These are phyloP conservation scores for Streptanthus diversifolius DNA, from an alignment of 345 rosid species.

Conservation along the genomic window DNA sequence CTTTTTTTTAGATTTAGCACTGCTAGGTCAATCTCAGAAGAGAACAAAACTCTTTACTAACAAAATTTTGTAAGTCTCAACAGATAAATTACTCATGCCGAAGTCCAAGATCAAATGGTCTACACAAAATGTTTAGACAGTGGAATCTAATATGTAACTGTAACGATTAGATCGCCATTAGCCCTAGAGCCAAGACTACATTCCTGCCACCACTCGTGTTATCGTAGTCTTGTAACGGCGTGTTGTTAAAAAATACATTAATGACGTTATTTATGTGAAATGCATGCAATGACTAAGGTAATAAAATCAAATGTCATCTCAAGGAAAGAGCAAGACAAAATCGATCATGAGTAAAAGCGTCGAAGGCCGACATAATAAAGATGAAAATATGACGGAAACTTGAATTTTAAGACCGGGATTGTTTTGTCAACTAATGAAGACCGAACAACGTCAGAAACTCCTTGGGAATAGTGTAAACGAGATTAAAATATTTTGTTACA, in stretches of 20 bases:
- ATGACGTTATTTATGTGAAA: background rate
- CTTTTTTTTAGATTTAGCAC: background rate
- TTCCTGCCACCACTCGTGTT: background rate
- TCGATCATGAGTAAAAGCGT: background rate
- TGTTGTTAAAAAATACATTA: background rate
- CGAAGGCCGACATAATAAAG: background rate
- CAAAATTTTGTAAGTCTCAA: background rate
- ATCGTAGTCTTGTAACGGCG: background rate
- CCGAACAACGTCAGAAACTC: background rate
- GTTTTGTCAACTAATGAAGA: constrained; percentile 21
- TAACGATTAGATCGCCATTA: background rate
- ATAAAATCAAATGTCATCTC: background rate
- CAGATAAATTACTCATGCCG: background rate
- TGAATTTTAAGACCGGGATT: background rate
- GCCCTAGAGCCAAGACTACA: background rate
- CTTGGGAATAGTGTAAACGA: constrained; percentile 17
- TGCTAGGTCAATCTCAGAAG: background rate
- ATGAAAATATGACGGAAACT: background rate
- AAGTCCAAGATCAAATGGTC: background rate
- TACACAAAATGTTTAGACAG: background rate
- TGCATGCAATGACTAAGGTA: background rate
- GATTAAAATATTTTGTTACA: background rate
- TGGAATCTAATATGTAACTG: background rate
- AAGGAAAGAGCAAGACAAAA: background rate
- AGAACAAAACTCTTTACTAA: background rate